A percentile compares a stretch with the other conserved stretches of the same genome.
Evolutionary conservation across 2,329 filamentous ascomycete genomes (phyloP).

Genomic region (Basipetospora chlamydospora): DNA sequence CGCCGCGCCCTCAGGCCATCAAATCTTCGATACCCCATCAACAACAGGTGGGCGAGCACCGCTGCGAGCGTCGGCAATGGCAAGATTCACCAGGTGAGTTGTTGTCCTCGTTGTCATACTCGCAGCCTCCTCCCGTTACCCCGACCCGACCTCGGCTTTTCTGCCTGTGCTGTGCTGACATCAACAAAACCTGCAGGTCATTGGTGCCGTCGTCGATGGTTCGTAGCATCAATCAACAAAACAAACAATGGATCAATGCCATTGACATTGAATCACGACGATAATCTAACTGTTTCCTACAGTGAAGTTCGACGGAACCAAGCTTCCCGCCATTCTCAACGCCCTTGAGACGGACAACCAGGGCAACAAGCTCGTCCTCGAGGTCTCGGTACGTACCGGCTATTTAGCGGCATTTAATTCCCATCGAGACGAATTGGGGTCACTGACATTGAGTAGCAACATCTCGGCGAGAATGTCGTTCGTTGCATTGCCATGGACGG

Average conservation of each 20-base stretch:
- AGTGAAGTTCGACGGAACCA: conserved; percentile 95
- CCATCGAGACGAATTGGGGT: conserved; percentile 2
- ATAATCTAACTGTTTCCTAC: conserved; percentile 14
- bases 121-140: conserved; percentile 5
- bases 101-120: background rate
- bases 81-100: conserved; percentile 53
- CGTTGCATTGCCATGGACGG: conserved; percentile 99
- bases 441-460: conserved; percentile 58
- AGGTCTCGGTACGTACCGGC: conserved; percentile 65
- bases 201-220: conserved; percentile 99
- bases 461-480: conserved; percentile 97
- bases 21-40: conserved; percentile 37
- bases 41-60: conserved; percentile 45
- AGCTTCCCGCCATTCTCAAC: conserved; percentile 95
- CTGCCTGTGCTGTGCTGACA: conserved; percentile 16
- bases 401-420: background rate
- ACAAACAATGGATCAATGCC: background rate
- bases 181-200: conserved; percentile 66
- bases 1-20: conserved; percentile 44
- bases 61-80: conserved; percentile 43
- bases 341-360: conserved; percentile 84
- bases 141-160: conserved; percentile 4
- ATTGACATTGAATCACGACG: background rate
- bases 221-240: conserved; percentile 27
- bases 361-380: conserved; percentile 86